A percentile compares a stretch with the other conserved stretches of the same genome.
Evolutionary conservation across 1,284 basidiomycete genomes (phyloP).

Genomic region (Rhizoctonia solani): DNA sequence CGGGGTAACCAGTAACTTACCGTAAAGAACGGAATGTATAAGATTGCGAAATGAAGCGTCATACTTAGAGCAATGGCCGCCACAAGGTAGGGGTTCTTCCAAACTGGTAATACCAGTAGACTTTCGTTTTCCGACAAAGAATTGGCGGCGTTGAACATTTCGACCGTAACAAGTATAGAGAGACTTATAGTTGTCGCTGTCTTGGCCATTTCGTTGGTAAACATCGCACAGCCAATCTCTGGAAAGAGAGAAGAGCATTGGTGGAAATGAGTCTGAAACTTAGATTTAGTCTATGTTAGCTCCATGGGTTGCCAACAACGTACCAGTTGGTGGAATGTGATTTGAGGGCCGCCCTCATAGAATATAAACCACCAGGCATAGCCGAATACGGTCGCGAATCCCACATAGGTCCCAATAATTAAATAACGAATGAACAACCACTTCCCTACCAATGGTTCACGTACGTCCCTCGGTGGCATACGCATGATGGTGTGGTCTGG

Average conservation of each 20-base stretch:
- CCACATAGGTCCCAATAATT: conserved; percentile 92
- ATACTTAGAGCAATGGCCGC: conserved; percentile 87
- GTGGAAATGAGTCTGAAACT: conserved; percentile 86
- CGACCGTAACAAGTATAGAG: conserved; percentile 90
- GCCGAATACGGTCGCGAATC: conserved; percentile 92
- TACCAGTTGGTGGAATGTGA: conserved; percentile 90
- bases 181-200: conserved; percentile 95
- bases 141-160: conserved; percentile 99
- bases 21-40: conserved; percentile 94
- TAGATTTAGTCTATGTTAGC: not conserved
- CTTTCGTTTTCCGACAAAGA: conserved; percentile 98
- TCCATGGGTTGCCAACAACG: conserved; percentile 46
- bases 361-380: conserved; percentile 99
- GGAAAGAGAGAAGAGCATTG: conserved; percentile 82
- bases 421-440: conserved; percentile 98
- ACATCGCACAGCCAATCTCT: conserved; percentile 92
- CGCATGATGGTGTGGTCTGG: conserved; percentile 96
- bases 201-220: conserved; percentile 80
- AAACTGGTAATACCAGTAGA: conserved; percentile 82
- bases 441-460: conserved; percentile 86
- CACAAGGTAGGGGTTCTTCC: conserved; percentile 93
- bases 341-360: conserved; percentile 88
- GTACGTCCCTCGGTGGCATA: conserved; percentile 83
- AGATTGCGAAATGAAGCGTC: conserved; percentile 89
- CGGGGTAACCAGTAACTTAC: conserved; percentile 53